phyloP scores from a whole-genome alignment of 179 eudicot species.

The Heliamphora pulchella region DNA sequence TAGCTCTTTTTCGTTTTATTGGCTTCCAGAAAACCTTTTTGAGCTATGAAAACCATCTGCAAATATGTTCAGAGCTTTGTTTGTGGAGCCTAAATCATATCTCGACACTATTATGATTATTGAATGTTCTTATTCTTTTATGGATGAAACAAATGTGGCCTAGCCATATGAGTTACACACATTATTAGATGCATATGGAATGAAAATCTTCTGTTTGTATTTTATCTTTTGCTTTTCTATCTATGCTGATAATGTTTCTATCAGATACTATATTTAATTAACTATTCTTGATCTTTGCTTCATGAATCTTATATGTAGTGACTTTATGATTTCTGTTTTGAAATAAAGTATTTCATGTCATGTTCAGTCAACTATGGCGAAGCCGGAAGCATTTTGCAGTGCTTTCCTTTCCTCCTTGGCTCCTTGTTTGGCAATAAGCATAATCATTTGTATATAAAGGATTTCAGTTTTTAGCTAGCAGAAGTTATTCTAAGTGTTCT shows the following conservation, averaged over 20 bases:
- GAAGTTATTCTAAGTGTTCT: not conserved
- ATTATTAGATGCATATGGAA: not conserved
- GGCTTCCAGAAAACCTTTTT: not conserved
- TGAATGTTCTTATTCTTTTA: not conserved
- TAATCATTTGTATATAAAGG: not conserved
- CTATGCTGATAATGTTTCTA: not conserved
- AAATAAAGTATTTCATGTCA: not conserved
- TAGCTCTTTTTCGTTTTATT: not conserved
- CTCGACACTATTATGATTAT: not conserved
- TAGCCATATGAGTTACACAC: not conserved
- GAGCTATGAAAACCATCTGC: not conserved
- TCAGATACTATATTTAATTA: not conserved
- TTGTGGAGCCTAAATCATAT: no score
- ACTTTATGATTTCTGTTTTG: not conserved
- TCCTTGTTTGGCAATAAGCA: not conserved
- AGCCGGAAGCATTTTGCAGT: conserved; percentile 5
- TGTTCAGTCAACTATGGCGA: conserved; percentile 8
- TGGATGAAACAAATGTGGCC: not conserved
- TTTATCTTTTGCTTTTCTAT: not conserved
- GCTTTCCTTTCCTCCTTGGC: not conserved
- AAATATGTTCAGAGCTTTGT: not conserved
- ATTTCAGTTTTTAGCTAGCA: not conserved
- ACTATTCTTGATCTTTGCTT: not conserved
- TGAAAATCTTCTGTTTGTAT: not conserved
- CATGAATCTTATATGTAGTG: not conserved